Evolutionary conservation across 495 filamentous ascomycete genomes (phyloP).

Genomic region (Penicillium riverlandense): DNA sequence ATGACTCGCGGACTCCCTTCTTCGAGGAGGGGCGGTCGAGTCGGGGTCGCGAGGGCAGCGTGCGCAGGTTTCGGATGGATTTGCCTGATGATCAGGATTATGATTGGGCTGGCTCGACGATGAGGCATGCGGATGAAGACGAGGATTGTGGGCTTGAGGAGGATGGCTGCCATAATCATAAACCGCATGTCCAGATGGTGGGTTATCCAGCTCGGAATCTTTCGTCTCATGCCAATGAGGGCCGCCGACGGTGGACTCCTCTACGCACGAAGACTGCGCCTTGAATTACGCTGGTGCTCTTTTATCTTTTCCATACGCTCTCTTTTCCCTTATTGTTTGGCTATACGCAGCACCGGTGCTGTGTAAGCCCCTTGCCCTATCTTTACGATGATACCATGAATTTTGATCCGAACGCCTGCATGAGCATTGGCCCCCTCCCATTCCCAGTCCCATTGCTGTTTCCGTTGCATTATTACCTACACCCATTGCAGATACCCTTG

Average conservation of each 20-base stretch:
- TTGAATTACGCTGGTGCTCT: neutral
- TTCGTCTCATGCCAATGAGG: neutral
- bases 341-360: constrained; percentile 1
- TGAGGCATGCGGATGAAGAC: too few species aligned
- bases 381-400: constrained; percentile 6
- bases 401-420: neutral
- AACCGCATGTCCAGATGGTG: constrained; percentile 2
- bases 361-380: neutral
- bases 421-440: neutral
- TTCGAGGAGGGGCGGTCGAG: constrained; percentile 34
- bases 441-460: neutral
- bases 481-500: neutral
- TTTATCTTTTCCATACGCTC: neutral
- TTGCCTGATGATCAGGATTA: constrained; percentile 23
- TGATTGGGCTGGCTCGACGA: too few species aligned
- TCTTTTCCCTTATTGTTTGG: neutral
- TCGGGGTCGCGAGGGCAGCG: constrained; percentile 39
- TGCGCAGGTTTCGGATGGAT: constrained; percentile 44
- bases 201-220: neutral
- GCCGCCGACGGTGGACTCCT: constrained; percentile 11
- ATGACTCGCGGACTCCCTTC: constrained; percentile 27
- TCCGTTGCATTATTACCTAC: constrained; percentile 1
- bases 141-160: too few species aligned
- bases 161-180: neutral
- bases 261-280: constrained; percentile 11